phyloP scores from a whole-genome alignment of 257 asterid genomes.

The Penstemon newberryi region DNA sequence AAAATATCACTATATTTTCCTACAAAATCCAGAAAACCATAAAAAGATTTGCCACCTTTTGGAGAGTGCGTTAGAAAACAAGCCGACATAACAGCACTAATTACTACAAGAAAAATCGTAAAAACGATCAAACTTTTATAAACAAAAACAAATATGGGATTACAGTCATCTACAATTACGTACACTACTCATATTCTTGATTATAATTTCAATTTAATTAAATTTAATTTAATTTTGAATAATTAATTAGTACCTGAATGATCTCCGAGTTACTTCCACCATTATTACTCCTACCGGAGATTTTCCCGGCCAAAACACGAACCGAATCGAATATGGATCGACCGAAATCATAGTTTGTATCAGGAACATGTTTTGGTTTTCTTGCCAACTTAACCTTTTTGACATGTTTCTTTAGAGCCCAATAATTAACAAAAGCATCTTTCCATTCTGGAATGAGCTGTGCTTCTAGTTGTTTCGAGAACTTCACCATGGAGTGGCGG shows the following conservation, averaged over 20 bases:
- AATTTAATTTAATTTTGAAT: not conserved
- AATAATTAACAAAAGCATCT: conserved; percentile 71
- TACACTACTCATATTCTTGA: no score
- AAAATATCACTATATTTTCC: not conserved
- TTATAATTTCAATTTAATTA: no score
- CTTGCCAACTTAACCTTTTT: conserved; percentile 58
- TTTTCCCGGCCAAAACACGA: conserved; percentile 23
- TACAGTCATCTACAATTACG: no score
- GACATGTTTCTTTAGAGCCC: conserved; percentile 72
- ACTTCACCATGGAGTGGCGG: conserved; percentile 58
- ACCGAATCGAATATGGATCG: conserved; percentile 57
- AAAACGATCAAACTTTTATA: not conserved
- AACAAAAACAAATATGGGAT: not conserved
- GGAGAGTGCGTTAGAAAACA: conserved; percentile 10
- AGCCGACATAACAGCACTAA: not conserved
- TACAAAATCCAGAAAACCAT: conserved; percentile 10
- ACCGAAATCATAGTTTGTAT: conserved; percentile 42
- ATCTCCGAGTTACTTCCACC: conserved; percentile 26
- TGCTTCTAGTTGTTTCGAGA: conserved; percentile 80
- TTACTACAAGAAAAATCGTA: not conserved
- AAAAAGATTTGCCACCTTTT: conserved; percentile 29
- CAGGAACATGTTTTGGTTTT: conserved; percentile 35
- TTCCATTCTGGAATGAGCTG: conserved; percentile 91
- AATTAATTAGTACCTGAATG: conserved; percentile 39
- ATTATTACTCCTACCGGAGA: conserved; percentile 18